phyloP scores from a whole-genome alignment of 2,329 filamentous ascomycete genomes.

The Coniochaeta prunicola region DNA sequence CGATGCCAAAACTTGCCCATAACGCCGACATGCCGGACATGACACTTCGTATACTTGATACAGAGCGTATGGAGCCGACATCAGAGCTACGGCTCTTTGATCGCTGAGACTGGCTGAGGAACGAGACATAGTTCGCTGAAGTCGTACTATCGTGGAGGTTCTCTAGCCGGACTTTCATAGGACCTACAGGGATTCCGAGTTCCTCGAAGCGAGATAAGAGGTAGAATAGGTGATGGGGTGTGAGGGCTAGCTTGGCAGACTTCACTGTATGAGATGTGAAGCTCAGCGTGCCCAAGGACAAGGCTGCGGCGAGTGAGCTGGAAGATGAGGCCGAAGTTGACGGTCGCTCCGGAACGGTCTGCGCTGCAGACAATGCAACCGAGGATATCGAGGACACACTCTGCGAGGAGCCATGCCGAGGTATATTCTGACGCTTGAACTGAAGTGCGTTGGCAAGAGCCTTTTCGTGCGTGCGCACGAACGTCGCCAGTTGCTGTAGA shows the following conservation, averaged over 20 bases:
- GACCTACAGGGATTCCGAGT: slow-evolving; percentile 79
- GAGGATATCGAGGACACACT: slow-evolving; percentile 52
- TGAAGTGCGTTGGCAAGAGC: slow-evolving; percentile 93
- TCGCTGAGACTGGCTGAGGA: slow-evolving; percentile 76
- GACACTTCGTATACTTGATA: slow-evolving; percentile 93
- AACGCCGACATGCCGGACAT: slow-evolving; percentile 95
- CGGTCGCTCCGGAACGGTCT: slow-evolving; percentile 54
- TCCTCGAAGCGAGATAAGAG: slow-evolving; percentile 93
- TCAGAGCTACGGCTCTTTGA: slow-evolving; percentile 75
- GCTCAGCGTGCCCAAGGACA: slow-evolving; percentile 78
- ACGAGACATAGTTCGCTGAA: slow-evolving; percentile 91
- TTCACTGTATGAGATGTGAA: slow-evolving; percentile 83
- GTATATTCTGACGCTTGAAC: slow-evolving; percentile 63
- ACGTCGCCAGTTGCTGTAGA: slow-evolving; percentile 80
- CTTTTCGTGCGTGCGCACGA: slow-evolving; percentile 95
- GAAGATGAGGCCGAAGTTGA: slow-evolving; percentile 63
- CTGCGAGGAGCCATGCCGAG: slow-evolving; percentile 63
- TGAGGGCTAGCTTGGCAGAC: slow-evolving; percentile 84
- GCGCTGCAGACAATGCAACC: slow-evolving; percentile 36
- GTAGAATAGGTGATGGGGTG: slow-evolving; percentile 95
- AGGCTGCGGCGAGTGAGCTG: slow-evolving; percentile 70
- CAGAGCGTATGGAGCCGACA: slow-evolving; percentile 85
- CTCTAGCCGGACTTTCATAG: slow-evolving; percentile 93
- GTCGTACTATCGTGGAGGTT: slow-evolving; percentile 85
- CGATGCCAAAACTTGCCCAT: slow-evolving; percentile 83